A percentile compares a stretch with the other conserved stretches of the same genome.
phyloP scores from a whole-genome alignment of 495 filamentous ascomycete species.

The Tirmania nivea region DNA sequence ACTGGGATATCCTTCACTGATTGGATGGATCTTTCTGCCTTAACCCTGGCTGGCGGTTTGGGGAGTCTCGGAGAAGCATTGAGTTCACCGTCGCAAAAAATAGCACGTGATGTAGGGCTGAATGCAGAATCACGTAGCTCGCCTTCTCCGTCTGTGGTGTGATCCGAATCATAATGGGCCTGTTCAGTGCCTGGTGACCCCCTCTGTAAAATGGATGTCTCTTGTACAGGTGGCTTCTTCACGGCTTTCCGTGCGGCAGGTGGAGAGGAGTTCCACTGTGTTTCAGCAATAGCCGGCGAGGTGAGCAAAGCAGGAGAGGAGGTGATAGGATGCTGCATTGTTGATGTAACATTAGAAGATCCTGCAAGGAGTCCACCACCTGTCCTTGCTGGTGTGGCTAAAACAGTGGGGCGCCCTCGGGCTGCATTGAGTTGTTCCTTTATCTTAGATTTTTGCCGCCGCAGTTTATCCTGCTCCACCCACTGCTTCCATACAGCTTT shows the following conservation, averaged over 20 bases:
- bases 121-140: neutral
- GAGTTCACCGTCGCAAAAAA: neutral
- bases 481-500: slow-evolving; percentile 16
- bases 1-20: slow-evolving; percentile 2
- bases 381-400: slow-evolving; percentile 5
- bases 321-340: slow-evolving; percentile 7
- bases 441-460: slow-evolving; percentile 8
- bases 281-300: neutral
- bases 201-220: neutral
- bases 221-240: neutral
- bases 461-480: slow-evolving; percentile 8
- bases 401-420: neutral
- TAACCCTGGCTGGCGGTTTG: neutral
- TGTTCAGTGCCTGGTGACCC: neutral
- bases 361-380: too few relatives aligned
- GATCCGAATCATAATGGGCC: neutral
- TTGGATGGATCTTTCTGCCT: neutral
- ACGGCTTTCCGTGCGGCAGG: neutral
- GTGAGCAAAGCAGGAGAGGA: slow-evolving; percentile 1
- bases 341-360: slow-evolving; percentile 1
- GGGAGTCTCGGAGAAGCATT: slow-evolving; percentile 1
- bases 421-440: slow-evolving; percentile 1
- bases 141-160: slow-evolving; percentile 6
- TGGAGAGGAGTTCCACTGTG: neutral
- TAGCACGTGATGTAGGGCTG: neutral